Evolutionary conservation across 345 rosid species (phyloP).

Genomic region (Nasturtium officinale): DNA sequence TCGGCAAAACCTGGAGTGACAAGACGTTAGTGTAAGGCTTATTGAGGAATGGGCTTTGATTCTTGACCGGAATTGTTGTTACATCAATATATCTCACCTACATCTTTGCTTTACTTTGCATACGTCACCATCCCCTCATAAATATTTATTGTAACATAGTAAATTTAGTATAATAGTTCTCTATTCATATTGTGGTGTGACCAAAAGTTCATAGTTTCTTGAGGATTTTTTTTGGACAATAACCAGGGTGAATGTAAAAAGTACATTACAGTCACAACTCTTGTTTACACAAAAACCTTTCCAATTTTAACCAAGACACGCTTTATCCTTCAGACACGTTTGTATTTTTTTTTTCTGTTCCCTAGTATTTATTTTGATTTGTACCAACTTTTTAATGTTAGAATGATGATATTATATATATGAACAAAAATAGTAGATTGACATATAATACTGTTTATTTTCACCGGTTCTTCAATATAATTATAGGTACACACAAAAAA

Average conservation of each 20-base stretch:
- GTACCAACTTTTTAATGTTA: neutral
- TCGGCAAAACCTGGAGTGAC: constrained; percentile 33
- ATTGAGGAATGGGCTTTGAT: constrained; percentile 41
- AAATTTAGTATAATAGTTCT: neutral
- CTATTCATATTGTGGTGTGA: constrained; percentile 1
- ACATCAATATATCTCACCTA: constrained; percentile 27
- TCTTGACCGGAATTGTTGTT: constrained; percentile 20
- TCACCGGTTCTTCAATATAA: neutral
- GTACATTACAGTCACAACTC: neutral
- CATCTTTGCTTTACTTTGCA: constrained; percentile 28
- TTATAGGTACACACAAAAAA: neutral
- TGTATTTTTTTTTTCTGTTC: neutral
- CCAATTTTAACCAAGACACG: neutral
- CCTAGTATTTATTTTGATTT: neutral
- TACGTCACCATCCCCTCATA: constrained; percentile 20
- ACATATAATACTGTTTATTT: neutral
- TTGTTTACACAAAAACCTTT: constrained; percentile 10
- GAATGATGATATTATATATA: neutral
- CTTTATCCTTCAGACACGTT: neutral
- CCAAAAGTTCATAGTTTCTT: constrained; percentile 12
- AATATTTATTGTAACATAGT: neutral
- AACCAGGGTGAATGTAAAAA: constrained; percentile 1
- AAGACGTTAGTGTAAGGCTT: constrained; percentile 43
- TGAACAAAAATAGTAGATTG: neutral
- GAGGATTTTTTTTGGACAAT: constrained; percentile 6